These are phyloP conservation scores for Castanopsis chinensis DNA, from an alignment of 306 rosid species.

Conservation along the genomic window DNA sequence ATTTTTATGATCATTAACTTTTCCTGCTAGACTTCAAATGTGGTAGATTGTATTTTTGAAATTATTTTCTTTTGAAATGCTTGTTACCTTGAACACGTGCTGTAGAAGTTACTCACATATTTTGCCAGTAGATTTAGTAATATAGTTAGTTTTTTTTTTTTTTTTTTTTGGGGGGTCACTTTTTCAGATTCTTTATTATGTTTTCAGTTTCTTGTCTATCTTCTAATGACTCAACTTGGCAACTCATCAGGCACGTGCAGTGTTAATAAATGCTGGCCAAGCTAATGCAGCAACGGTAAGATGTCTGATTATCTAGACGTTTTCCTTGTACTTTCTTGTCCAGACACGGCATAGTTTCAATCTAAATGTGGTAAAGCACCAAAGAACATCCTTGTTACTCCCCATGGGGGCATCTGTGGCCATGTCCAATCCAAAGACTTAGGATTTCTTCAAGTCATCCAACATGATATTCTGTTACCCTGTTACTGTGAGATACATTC, in stretches of 20 bases:
- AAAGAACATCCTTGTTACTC: not conserved
- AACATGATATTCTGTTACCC: not conserved
- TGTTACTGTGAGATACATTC: not conserved
- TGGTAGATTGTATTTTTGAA: not conserved
- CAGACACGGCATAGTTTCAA: not conserved
- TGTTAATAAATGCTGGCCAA: conserved; percentile 93
- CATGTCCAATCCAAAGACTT: not conserved
- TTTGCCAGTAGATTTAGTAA: not conserved
- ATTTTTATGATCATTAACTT: not conserved
- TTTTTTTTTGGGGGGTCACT: conserved; percentile 1
- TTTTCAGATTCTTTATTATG: not conserved
- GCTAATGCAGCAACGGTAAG: conserved; percentile 94
- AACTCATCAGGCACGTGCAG: conserved; percentile 80
- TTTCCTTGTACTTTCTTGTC: conserved; percentile 13
- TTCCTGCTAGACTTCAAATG: not conserved
- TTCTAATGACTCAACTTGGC: conserved; percentile 22
- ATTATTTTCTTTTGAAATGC: not conserved
- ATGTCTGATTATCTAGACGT: not conserved
- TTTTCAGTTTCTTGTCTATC: not conserved
- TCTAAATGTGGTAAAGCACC: not conserved
- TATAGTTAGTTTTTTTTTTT: not conserved
- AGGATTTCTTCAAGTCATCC: conserved; percentile 2
- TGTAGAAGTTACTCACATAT: not conserved
- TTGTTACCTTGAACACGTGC: not conserved
- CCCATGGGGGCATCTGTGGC: no score